A percentile compares a stretch with the other conserved stretches of the same genome.
Evolutionary conservation across 768 basidiomycete species (phyloP).

Genomic region (Suillus subalutaceus): DNA sequence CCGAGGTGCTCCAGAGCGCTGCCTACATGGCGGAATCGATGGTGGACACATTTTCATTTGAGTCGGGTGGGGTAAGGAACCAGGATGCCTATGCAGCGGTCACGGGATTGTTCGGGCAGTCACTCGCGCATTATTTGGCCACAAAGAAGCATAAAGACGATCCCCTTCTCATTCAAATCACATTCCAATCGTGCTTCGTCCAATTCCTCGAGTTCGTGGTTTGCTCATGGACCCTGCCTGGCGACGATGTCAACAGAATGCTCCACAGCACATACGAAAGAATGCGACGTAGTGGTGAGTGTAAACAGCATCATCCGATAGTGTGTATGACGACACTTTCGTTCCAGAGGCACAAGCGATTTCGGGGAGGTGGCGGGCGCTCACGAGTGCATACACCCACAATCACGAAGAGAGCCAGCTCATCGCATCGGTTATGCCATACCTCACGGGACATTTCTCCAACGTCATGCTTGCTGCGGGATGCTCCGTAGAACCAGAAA

Average conservation of each 20-base stretch:
- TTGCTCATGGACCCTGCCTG: constrained; percentile 29
- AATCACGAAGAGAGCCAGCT: constrained; percentile 6
- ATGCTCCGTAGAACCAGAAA: constrained; percentile 10
- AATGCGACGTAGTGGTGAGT: constrained; percentile 41
- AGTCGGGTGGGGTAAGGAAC: constrained; percentile 17
- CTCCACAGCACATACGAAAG: constrained; percentile 35
- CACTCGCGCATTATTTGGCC: constrained; percentile 29
- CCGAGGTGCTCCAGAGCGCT: constrained; percentile 51
- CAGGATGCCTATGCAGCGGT: constrained; percentile 25
- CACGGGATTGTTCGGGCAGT: constrained; percentile 21
- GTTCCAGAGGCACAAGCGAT: constrained; percentile 46
- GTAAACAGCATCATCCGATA: not conserved
- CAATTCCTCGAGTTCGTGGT: constrained; percentile 30
- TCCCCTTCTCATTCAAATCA: constrained; percentile 39
- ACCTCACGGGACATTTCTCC: constrained; percentile 1
- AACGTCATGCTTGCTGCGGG: constrained; percentile 11
- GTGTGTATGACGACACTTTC: not conserved
- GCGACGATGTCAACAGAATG: constrained; percentile 22
- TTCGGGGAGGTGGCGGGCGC: constrained; percentile 48
- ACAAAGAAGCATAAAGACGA: constrained; percentile 35
- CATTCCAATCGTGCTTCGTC: constrained; percentile 34
- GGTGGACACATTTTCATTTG: constrained; percentile 43
- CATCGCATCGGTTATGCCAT: not conserved
- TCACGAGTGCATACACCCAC: constrained; percentile 38
- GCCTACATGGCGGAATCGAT: constrained; percentile 51